Base-by-base conservation (phyloP, 768 basidiomycete genomes). In the Glaciozyma antarctica region DNA sequence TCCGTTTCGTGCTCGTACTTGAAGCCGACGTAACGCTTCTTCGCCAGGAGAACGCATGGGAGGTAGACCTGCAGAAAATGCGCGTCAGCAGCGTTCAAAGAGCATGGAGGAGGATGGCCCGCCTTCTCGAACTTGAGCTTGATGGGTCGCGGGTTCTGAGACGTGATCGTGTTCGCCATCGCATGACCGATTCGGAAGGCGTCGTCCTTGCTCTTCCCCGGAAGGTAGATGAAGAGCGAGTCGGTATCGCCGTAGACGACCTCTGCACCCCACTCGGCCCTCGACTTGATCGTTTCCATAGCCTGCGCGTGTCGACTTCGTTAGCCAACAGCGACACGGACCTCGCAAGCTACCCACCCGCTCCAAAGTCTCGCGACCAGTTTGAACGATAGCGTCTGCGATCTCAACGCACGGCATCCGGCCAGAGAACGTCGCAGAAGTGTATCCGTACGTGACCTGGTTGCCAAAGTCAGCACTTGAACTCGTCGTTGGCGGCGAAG, bases 121-220 rank as follows among this genome's bases (percentile, higher is more conserved):
- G 87, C 92, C 84, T 99, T 99, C 76, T 99, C 95, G 71, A 99
- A 98, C 77, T 97, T 98, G 64, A 99, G 82, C 77, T 94, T 97
- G 71, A 99, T 79, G 0, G 94, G 95, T 6, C 84, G 81, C 0
- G 94, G 95, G 72, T 97, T 97, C 76, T 84, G 77, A 2, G 83
- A 80, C 3, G 95, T 98, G 64, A 99, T 83, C 0, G 82, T 81
- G 54, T 93, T 87, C 10, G 93, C 86, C 51, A 99, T 98, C 68
- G 97, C 91, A 65, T 93, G 79, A 2, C 94, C 94, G 62, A 97
- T 89, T 47, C 83, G 79, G 76, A 97, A 97, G 0, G 95, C 95
- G 73, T 97, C 87, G 41, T 92, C 90, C 74, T 88, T 93, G 7
- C 90, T 89, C 76, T 84, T 87, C 10, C 92, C 95, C 30, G 82